These are phyloP conservation scores for Eremomyces bilateralis DNA, from an alignment of 495 filamentous ascomycete genomes.

Conservation along the genomic window DNA sequence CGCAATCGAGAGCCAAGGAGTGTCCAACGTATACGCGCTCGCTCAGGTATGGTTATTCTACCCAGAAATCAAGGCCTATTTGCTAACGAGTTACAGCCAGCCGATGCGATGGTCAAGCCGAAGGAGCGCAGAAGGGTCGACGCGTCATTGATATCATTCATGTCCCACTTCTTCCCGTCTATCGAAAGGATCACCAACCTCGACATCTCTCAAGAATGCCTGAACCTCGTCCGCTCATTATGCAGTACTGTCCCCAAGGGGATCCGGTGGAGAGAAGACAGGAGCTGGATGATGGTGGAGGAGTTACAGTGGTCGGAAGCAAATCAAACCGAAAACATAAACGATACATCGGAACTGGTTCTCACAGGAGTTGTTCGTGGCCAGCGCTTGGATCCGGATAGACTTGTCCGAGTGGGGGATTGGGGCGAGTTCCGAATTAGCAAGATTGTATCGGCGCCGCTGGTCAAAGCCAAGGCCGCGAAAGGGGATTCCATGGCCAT, in stretches of 20 bases:
- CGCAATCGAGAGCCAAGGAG: constrained; percentile 76
- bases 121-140: constrained; percentile 58
- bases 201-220: constrained; percentile 69
- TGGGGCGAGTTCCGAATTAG: constrained; percentile 92
- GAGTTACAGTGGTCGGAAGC: constrained; percentile 45
- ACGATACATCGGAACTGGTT: constrained; percentile 30
- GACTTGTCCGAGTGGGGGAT: constrained; percentile 75
- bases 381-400: constrained; percentile 66
- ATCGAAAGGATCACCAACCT: constrained; percentile 73
- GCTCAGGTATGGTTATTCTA: constrained; percentile 30
- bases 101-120: constrained; percentile 52
- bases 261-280: constrained; percentile 75
- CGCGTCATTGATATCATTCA: constrained; percentile 66
- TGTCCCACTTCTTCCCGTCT: constrained; percentile 77
- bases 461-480: constrained; percentile 29
- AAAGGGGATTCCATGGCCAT: constrained; percentile 46
- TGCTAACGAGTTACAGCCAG: constrained; percentile 16
- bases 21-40: constrained; percentile 63
- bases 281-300: constrained; percentile 87
- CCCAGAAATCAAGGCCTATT: not conserved
- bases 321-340: constrained; percentile 22
- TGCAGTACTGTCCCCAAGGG: constrained; percentile 85
- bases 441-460: constrained; percentile 54
- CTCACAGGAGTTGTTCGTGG: constrained; percentile 80
- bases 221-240: constrained; percentile 69